Conservation (phyloP, 805 yeast species). For the Kuraishia hungarica region DNA sequence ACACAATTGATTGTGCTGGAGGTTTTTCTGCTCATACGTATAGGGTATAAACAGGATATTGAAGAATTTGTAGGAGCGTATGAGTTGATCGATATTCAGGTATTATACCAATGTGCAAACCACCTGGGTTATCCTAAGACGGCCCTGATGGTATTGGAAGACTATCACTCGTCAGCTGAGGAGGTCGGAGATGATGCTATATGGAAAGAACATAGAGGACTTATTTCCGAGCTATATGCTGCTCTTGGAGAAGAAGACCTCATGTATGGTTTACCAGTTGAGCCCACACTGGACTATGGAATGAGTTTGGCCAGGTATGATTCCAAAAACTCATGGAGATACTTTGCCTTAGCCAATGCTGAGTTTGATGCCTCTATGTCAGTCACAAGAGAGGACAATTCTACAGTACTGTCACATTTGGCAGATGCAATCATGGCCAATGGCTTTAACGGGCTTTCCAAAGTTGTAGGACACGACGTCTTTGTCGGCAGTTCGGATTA, state of each 20-base stretch:
- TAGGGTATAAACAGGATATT: conserved; percentile 26
- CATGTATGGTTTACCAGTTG: conserved; percentile 54
- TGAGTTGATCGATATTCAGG: conserved; percentile 18
- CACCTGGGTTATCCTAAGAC: conserved; percentile 27
- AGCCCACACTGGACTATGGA: conserved; percentile 45
- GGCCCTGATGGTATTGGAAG: conserved; percentile 42
- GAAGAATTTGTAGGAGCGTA: conserved; percentile 21
- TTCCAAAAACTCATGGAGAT: conserved; percentile 25
- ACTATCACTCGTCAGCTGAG: conserved; percentile 16
- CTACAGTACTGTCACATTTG: conserved; percentile 10
- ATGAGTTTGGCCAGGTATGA: conserved; percentile 28
- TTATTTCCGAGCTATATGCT: conserved; percentile 32
- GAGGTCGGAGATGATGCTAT: not conserved
- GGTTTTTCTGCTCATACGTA: conserved; percentile 26
- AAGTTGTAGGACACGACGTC: conserved; percentile 1
- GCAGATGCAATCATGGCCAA: conserved; percentile 31
- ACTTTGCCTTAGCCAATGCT: conserved; percentile 49
- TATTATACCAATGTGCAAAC: conserved; percentile 24
- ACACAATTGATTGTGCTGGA: conserved; percentile 18
- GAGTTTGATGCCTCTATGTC: conserved; percentile 35
- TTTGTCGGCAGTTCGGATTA: not conserved
- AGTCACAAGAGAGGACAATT: conserved; percentile 1
- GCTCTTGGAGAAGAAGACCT: conserved; percentile 57
- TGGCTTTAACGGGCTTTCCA: conserved; percentile 31
- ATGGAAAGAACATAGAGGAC: conserved; percentile 9